A percentile compares a stretch with the other conserved stretches of the same genome.
Conservation (phyloP, 768 basidiomycete species). For the Boletus rufocinnamomeus region DNA sequence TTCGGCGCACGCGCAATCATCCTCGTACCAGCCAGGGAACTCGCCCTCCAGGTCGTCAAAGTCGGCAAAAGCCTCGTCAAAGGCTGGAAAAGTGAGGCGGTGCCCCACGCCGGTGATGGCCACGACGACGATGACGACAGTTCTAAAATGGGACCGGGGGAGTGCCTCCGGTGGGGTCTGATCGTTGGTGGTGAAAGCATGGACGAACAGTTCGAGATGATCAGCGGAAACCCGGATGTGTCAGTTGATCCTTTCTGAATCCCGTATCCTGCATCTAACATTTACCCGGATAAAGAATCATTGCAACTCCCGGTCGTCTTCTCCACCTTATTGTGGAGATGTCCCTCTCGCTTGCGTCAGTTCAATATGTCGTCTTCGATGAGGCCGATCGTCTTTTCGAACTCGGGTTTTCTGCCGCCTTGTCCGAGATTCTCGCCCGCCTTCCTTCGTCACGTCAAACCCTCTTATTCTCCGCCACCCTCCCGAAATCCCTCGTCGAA, state of each 20-base stretch:
- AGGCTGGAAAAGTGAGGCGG: conserved; percentile 66
- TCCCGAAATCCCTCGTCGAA: conserved; percentile 93
- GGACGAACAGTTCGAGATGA: conserved; percentile 96
- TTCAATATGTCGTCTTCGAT: conserved; percentile 93
- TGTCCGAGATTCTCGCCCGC: conserved; percentile 89
- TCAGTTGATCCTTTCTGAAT: conserved; percentile 44
- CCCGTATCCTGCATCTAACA: conserved; percentile 13
- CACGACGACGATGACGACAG: conserved; percentile 52
- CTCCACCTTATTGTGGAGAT: conserved; percentile 98
- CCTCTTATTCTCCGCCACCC: conserved; percentile 92
- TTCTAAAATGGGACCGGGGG: conserved; percentile 47
- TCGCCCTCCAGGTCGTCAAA: conserved; percentile 90
- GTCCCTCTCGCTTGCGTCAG: conserved; percentile 84
- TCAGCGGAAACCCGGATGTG: conserved; percentile 94
- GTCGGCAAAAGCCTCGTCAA: conserved; percentile 94
- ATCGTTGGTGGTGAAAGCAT: conserved; percentile 94
- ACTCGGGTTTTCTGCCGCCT: conserved; percentile 92
- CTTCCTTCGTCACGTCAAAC: conserved; percentile 88
- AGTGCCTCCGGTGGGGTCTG: conserved; percentile 84
- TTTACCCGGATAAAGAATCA: conserved; percentile 59
- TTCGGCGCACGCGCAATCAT: conserved; percentile 89
- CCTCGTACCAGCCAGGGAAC: conserved; percentile 88
- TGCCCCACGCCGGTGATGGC: conserved; percentile 73
- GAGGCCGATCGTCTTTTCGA: conserved; percentile 99
- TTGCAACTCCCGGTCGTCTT: conserved; percentile 96